Percentiles rank a stretch among this genome's conserved stretches.
These are phyloP conservation scores for Thalassiosira mediterranea DNA, from an alignment of 352 stramenopile species.

Conservation along the genomic window DNA sequence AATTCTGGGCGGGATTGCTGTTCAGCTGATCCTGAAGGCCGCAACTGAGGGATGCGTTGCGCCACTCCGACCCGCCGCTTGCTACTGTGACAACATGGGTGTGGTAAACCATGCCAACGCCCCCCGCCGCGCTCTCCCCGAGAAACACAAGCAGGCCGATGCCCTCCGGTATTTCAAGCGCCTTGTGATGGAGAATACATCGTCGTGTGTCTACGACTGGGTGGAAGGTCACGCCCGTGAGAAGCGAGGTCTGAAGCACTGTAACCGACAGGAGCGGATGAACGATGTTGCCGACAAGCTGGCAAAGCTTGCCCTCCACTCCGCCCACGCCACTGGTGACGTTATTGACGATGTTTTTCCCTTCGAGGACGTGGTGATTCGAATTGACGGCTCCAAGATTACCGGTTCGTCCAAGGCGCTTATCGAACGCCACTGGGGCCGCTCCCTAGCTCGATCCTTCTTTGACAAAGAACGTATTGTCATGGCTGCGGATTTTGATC, in stretches of 20 bases:
- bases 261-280: constrained; percentile 7
- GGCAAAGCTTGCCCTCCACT: constrained; percentile 10
- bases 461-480: constrained; percentile 20
- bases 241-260: not conserved
- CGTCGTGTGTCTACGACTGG: not conserved
- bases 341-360: constrained; percentile 21
- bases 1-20: not conserved
- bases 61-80: not conserved
- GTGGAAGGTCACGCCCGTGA: constrained; percentile 32
- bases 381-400: not conserved
- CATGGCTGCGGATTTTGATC: constrained; percentile 2
- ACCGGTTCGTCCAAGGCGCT: constrained; percentile 11
- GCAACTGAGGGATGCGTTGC: not conserved
- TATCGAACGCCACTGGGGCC: constrained; percentile 17
- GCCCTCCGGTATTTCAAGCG: not conserved
- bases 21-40: not conserved
- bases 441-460: not conserved
- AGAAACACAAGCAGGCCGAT: constrained; percentile 41
- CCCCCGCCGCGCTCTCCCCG: not conserved
- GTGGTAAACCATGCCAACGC: constrained; percentile 32
- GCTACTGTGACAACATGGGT: constrained; percentile 36
- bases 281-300: constrained; percentile 34
- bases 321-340: not conserved
- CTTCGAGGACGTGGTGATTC: constrained; percentile 10
- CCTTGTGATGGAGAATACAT: not conserved